These are phyloP conservation scores for Ascochyta clinopodiicola DNA, from an alignment of 2,329 filamentous ascomycete genomes.

Conservation along the genomic window DNA sequence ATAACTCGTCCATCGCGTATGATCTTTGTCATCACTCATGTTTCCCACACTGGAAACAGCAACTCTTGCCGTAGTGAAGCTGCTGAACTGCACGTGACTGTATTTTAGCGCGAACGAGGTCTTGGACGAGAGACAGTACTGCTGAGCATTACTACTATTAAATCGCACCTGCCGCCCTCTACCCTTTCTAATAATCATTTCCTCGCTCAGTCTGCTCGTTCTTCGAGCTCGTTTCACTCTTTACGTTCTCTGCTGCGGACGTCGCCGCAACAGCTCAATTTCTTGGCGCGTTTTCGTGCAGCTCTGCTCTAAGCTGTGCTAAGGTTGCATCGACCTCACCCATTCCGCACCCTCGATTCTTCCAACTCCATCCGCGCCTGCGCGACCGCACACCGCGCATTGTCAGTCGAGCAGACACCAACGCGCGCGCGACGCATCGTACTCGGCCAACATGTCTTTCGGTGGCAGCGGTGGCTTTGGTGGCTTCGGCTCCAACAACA, in stretches of 20 bases:
- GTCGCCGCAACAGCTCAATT: constrained; percentile 31
- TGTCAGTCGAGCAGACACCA: constrained; percentile 22
- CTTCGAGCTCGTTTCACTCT: constrained; percentile 29
- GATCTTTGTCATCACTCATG: neutral
- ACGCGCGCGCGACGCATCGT: constrained; percentile 34
- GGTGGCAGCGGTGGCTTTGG: constrained; percentile 51
- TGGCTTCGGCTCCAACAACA: constrained; percentile 54
- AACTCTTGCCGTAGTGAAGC: constrained; percentile 13
- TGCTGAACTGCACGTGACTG: constrained; percentile 8
- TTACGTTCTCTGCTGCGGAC: constrained; percentile 12
- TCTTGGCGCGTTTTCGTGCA: constrained; percentile 46
- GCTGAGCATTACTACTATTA: constrained; percentile 7
- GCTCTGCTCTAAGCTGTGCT: constrained; percentile 24
- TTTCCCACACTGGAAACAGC: neutral
- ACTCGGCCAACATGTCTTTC: constrained; percentile 54
- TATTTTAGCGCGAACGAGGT: neutral
- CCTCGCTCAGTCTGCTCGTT: constrained; percentile 16
- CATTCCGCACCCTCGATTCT: constrained; percentile 20
- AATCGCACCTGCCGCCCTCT: neutral
- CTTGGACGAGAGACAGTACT: neutral
- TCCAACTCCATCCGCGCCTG: constrained; percentile 26
- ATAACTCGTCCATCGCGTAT: neutral
- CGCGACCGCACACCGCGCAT: constrained; percentile 29
- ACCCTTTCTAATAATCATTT: neutral
- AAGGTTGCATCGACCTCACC: constrained; percentile 21